Conservation (phyloP, 352 stramenopile genomes). For the Thraustochytrium sp. region DNA sequence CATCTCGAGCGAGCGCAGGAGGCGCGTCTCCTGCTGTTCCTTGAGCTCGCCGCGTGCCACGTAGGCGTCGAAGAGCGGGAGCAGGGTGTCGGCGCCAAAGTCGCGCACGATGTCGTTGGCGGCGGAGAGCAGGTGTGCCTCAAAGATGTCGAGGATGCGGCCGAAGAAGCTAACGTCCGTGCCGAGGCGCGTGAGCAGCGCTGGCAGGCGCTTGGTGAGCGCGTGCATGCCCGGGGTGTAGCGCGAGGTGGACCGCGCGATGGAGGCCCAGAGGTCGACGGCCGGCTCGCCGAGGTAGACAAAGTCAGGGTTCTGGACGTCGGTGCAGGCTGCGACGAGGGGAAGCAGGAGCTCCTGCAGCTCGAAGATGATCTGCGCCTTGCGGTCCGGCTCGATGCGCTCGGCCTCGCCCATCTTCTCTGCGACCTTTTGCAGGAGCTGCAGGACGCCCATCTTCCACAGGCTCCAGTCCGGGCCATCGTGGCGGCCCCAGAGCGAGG, state of each 20-base stretch:
- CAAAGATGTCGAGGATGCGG: slow-evolving; percentile 8
- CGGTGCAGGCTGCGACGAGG: background rate
- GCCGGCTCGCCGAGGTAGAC: slow-evolving; percentile 12
- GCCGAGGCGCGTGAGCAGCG: background rate
- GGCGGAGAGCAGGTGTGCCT: slow-evolving; percentile 4
- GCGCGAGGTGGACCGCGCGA: background rate
- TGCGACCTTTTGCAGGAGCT: background rate
- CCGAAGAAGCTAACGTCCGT: background rate
- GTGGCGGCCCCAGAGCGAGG: background rate
- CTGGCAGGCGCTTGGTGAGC: background rate
- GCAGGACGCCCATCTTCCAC: slow-evolving; percentile 18
- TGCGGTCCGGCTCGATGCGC: background rate
- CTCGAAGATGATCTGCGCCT: background rate
- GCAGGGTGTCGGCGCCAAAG: background rate
- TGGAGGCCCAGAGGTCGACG: background rate
- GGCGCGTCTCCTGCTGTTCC: background rate
- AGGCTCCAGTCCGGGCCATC: slow-evolving; percentile 25
- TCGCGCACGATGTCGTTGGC: background rate
- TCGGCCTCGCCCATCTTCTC: slow-evolving; percentile 17
- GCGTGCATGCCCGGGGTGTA: slow-evolving; percentile 18
- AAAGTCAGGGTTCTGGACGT: slow-evolving; percentile 8
- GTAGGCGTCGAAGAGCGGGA: slow-evolving; percentile 11
- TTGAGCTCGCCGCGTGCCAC: background rate
- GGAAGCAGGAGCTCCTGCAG: slow-evolving; percentile 8
- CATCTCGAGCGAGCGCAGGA: slow-evolving; percentile 14